Evolutionary conservation across 495 filamentous ascomycete species (phyloP), one percentile per base, ranked within the genome.

Genomic region (Bacidia gigantensis): DNA sequence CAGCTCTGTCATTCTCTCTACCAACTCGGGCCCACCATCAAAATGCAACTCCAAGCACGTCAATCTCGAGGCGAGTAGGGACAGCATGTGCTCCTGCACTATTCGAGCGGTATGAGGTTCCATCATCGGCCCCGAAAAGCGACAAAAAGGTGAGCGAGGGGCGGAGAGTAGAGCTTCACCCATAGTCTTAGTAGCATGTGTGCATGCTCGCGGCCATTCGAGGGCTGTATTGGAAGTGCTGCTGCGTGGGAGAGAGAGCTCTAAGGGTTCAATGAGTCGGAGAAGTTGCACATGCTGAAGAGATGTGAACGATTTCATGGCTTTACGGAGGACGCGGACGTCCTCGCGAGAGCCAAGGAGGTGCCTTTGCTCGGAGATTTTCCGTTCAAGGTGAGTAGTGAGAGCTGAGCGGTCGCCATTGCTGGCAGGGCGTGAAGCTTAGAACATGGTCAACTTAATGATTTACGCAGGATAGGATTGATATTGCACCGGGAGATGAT

Each of bases 241-340:
- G 22, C 80, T 80, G 10, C 68, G 64, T 29, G 74, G 70, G 80
- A 81, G 84, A 56, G 73, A 64, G 17, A 81, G 62, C 49, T 70
- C 62, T 3, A 75, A 56, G 21, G 66, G 58, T 52, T 84, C 81
- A 56, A 78, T 74, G 11, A 84, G 56, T 10, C 78, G 75, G 21
- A 85, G 70, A 20, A 86, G 70, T 54, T 84, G 80, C 42, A 86
- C 72, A 58, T 83, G 74, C 56, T 81, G 75, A 7, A 87, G 71
- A 2, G 71, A 70, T 1, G 70, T 70, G 57, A 85, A 84, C 1
- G 74, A 71, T 3, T 64, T 57, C 46, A 83, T 69, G 35, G 80
- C 81, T 49, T 67, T 69, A 26, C 67, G 72, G 14, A 85, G 66
- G n/a, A 75, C 62, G 3, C 64, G 59, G 7, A 58, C 55, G 53